phyloP scores from a whole-genome alignment of 2,329 filamentous ascomycete species.

The Pestalotiopsis sp. region DNA sequence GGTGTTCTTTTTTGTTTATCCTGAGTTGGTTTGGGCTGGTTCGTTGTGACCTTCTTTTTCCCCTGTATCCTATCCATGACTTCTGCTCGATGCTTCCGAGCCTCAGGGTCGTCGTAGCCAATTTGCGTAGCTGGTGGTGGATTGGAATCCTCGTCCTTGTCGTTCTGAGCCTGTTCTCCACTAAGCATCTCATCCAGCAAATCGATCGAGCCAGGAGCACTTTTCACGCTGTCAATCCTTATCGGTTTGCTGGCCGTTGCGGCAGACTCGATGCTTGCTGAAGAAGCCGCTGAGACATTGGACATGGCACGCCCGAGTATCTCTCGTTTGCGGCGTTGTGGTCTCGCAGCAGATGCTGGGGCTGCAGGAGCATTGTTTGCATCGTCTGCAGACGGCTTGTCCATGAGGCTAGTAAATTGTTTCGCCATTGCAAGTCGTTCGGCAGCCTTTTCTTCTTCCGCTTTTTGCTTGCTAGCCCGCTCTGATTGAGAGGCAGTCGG shows the following conservation, averaged over 20 bases:
- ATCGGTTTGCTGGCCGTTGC: slow-evolving; percentile 7
- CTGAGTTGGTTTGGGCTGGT: background rate
- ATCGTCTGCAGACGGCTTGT: slow-evolving; percentile 12
- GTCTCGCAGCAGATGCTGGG: slow-evolving; percentile 19
- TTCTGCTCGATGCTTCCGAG: slow-evolving; percentile 34
- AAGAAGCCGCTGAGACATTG: slow-evolving; percentile 53
- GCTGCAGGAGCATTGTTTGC: slow-evolving; percentile 14
- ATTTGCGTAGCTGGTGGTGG: slow-evolving; percentile 53
- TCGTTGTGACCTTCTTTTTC: background rate
- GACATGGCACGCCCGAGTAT: slow-evolving; percentile 61
- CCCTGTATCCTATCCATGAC: slow-evolving; percentile 25
- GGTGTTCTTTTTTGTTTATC: background rate
- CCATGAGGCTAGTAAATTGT: slow-evolving; percentile 25
- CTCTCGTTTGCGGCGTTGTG: slow-evolving; percentile 41
- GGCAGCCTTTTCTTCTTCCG: slow-evolving; percentile 6
- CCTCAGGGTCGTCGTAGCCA: slow-evolving; percentile 54
- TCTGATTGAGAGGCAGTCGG: slow-evolving; percentile 7
- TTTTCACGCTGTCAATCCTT: slow-evolving; percentile 17
- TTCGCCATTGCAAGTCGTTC: slow-evolving; percentile 23
- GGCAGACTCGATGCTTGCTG: slow-evolving; percentile 45
- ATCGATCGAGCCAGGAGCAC: slow-evolving; percentile 10
- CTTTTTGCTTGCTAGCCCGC: slow-evolving; percentile 20
- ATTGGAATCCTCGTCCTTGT: slow-evolving; percentile 12
- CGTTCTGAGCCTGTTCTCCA: slow-evolving; percentile 10
- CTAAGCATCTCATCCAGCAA: slow-evolving; percentile 18